These are phyloP conservation scores for Aspergillus latus DNA, from an alignment of 2,329 filamentous ascomycete genomes.

Conservation along the genomic window DNA sequence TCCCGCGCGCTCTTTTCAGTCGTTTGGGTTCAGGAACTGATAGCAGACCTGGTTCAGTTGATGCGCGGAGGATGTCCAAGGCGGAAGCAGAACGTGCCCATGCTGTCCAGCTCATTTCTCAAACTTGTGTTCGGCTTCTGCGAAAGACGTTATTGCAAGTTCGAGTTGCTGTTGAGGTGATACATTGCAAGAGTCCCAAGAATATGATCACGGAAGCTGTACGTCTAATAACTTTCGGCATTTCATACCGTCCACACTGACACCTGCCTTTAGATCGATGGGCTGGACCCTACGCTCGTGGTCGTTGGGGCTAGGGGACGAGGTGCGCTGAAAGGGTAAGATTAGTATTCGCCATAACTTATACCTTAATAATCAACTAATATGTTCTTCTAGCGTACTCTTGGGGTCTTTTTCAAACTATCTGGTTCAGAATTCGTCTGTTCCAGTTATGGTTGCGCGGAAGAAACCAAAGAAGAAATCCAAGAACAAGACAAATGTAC, in stretches of 20 bases:
- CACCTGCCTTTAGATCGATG: slow-evolving; percentile 66
- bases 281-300: slow-evolving; percentile 85
- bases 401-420: slow-evolving; percentile 97
- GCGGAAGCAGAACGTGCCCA: slow-evolving; percentile 76
- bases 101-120: slow-evolving; percentile 80
- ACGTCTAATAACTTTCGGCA: slow-evolving; percentile 30
- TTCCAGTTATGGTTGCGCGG: slow-evolving; percentile 95
- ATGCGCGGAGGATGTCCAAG: slow-evolving; percentile 55
- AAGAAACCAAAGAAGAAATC: slow-evolving; percentile 85
- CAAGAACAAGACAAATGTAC: slow-evolving; percentile 71
- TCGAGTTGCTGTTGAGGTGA: slow-evolving; percentile 88
- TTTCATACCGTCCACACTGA: slow-evolving; percentile 12
- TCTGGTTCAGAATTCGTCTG: slow-evolving; percentile 91
- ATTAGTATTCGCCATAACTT: background rate
- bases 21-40: slow-evolving; percentile 40
- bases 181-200: slow-evolving; percentile 97
- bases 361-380: background rate
- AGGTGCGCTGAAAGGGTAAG: slow-evolving; percentile 89
- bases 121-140: slow-evolving; percentile 78
- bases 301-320: slow-evolving; percentile 89
- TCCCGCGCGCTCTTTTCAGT: slow-evolving; percentile 34
- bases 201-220: slow-evolving; percentile 92
- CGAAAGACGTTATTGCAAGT: slow-evolving; percentile 92
- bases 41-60: slow-evolving; percentile 46
- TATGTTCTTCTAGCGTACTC: slow-evolving; percentile 64